Evolutionary conservation across 495 filamentous ascomycete genomes (phyloP).

Genomic region (Hypoxylon lenormandii): DNA sequence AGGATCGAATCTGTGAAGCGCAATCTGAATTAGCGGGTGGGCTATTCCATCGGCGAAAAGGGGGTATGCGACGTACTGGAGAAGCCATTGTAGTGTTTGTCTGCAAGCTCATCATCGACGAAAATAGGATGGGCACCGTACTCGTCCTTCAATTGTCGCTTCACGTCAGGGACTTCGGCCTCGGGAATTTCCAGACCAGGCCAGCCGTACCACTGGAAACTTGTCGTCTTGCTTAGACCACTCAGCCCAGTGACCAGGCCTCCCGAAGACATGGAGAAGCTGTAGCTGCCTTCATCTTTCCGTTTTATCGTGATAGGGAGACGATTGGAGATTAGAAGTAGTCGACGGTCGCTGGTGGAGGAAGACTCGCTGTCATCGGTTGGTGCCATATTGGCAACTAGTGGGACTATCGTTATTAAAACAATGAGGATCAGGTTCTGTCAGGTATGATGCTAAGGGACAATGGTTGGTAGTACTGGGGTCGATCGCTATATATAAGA

Average conservation of each 20-base stretch:
- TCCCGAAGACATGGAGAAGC: constrained; percentile 93
- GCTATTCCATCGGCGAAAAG: not conserved
- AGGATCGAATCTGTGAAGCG: constrained; percentile 81
- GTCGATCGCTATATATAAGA: not conserved
- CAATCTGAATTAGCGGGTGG: not conserved
- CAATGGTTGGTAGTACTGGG: not conserved
- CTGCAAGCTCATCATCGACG: constrained; percentile 80
- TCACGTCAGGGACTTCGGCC: constrained; percentile 71
- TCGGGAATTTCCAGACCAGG: constrained; percentile 87
- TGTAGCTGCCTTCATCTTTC: constrained; percentile 79
- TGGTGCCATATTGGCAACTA: constrained; percentile 30
- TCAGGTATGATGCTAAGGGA: not conserved
- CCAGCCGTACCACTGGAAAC: constrained; percentile 98
- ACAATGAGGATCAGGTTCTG: not conserved
- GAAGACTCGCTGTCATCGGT: constrained; percentile 42
- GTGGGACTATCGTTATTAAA: not conserved
- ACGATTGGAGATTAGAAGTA: constrained; percentile 92
- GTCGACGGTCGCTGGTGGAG: constrained; percentile 54
- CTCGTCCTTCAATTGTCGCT: constrained; percentile 76
- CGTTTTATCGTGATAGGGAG: constrained; percentile 95
- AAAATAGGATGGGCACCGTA: constrained; percentile 81
- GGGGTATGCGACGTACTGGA: constrained; percentile 67
- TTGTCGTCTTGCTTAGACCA: constrained; percentile 88
- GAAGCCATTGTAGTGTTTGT: constrained; percentile 87
- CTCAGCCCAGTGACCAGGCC: constrained; percentile 91